phyloP scores from a whole-genome alignment of 2,329 filamentous ascomycete genomes.

The Talaromyces sp. region DNA sequence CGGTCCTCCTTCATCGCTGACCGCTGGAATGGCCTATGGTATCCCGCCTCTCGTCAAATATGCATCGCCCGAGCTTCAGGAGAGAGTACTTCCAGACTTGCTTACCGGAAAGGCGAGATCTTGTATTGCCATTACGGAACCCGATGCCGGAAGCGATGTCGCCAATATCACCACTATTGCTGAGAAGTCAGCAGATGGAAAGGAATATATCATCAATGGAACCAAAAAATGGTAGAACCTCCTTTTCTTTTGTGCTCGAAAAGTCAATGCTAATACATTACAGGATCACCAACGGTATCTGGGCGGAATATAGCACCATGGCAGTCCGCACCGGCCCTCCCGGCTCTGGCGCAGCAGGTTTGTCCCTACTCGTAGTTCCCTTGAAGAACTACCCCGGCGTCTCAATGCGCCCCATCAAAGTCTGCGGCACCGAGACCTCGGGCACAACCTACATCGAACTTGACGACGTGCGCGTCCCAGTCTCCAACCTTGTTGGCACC shows the following conservation, averaged over 20 bases:
- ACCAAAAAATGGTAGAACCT: constrained; percentile 64
- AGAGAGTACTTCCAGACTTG: constrained; percentile 64
- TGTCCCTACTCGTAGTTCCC: constrained; percentile 67
- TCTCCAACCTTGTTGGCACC: constrained; percentile 64
- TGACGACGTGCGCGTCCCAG: constrained; percentile 69
- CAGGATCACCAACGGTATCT: constrained; percentile 68
- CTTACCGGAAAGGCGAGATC: constrained; percentile 62
- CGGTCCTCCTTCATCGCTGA: constrained; percentile 63
- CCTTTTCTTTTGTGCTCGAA: background rate
- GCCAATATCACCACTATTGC: constrained; percentile 69
- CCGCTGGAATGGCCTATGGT: constrained; percentile 68
- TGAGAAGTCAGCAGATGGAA: constrained; percentile 58
- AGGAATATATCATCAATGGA: constrained; percentile 69
- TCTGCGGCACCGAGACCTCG: constrained; percentile 58
- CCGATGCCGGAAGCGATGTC: constrained; percentile 69
- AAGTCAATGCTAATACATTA: background rate
- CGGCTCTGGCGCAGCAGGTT: constrained; percentile 58
- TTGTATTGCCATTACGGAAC: constrained; percentile 78
- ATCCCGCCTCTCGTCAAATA: constrained; percentile 70
- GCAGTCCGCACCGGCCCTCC: constrained; percentile 64
- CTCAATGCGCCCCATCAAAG: constrained; percentile 63
- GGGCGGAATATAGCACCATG: constrained; percentile 66
- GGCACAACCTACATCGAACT: constrained; percentile 74
- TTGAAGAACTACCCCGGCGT: constrained; percentile 66
- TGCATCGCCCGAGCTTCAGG: constrained; percentile 59